Base-by-base conservation (phyloP, 306 rosid species). In the Glycine latifolia region DNA sequence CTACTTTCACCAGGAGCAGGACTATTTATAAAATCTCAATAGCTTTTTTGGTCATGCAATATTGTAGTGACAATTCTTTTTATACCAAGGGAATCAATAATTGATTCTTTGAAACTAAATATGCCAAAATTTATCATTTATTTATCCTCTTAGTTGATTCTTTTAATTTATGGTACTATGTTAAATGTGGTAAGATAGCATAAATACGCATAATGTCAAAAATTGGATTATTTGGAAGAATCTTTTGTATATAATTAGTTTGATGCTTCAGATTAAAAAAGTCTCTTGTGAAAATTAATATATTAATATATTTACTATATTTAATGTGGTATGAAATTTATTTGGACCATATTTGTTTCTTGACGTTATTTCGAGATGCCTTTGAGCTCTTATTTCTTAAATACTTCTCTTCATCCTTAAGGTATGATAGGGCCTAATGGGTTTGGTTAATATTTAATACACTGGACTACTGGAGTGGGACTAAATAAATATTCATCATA, bases 221-320 rank as follows among this genome's bases (percentile, higher is more conserved):
- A 67, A 9, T 9, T 56, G 50, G 70, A 75, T 16, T 16, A 14
- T 10, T 52, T 15, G 33, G 71, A 77, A 77, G 31, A 73, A 66
- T 81, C n/a, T 72, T 71, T 77, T 73, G 48, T 66, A 72, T 54
- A 37, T 41, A 58, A 54, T 17, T 39, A 48, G 71, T 82, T 68
- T 67, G 39, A 33, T 78, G 47, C 74, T 62, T 82, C 15, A 68
- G 16, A 66, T 48, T 67, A 20, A 14, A 55, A 73, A 5, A 2
- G 37, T 49, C 6, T 79, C 33, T 35, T 39, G 43, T 20, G 33
- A 39, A 71, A 54, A 54, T 54, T 54, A 54, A 37, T 63, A 41
- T 41, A 41, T 49, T 53, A 78, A 26, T 62, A 39, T 58, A 15
- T 49, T 79, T 26, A 26, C 31, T 26, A 26, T 26, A 26, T 26